phyloP scores from a whole-genome alignment of 495 filamentous ascomycete species.

The Darksidea phi region DNA sequence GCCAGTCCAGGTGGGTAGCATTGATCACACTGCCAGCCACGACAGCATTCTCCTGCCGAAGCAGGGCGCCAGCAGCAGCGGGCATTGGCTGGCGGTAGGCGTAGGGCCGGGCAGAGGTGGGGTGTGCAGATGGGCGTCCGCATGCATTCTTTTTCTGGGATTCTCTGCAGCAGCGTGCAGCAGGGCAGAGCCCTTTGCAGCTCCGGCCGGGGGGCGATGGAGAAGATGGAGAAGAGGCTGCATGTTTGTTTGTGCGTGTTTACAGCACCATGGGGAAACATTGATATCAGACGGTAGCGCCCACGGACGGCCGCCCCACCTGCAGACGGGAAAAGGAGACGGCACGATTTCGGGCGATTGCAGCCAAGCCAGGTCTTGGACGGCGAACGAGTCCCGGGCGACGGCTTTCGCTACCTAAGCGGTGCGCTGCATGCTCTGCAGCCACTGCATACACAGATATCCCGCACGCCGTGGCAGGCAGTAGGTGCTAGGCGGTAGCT shows the following conservation, averaged over 20 bases:
- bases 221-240: no score
- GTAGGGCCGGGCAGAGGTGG: conserved; percentile 19
- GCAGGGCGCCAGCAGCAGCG: conserved; percentile 10
- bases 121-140: conserved; percentile 14
- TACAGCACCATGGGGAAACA: neutral
- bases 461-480: no score
- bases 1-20: conserved; percentile 6
- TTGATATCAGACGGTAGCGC: neutral
- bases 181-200: no score
- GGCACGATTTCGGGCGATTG: no score
- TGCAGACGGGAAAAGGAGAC: no score
- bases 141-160: conserved; percentile 20
- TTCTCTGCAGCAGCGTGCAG: conserved; percentile 18
- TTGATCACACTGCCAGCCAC: conserved; percentile 23
- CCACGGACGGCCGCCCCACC: neutral
- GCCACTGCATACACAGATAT: no score
- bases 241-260: conserved; percentile 1
- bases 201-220: no score
- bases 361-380: neutral
- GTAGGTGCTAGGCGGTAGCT: no score
- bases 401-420: conserved; percentile 1
- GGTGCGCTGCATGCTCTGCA: conserved; percentile 1
- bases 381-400: conserved; percentile 1
- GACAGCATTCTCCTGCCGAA: conserved; percentile 27
- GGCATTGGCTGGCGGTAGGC: conserved; percentile 16